Conservation (phyloP, 352 stramenopile species). For the Phytopythium chamaehyphon region DNA sequence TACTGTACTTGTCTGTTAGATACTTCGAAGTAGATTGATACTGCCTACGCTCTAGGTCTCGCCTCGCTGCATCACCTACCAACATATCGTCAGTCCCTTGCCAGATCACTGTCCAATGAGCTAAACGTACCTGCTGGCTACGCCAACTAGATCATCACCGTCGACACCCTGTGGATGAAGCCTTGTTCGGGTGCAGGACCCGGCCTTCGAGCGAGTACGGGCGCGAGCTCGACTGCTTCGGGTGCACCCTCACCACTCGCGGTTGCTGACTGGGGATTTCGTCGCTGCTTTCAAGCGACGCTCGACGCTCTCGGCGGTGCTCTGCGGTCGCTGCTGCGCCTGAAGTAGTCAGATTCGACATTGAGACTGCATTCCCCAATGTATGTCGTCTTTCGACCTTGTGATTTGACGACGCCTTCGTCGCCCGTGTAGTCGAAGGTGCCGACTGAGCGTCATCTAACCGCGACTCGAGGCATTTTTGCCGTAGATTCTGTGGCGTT, state of each 20-base stretch:
- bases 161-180: conserved; percentile 33
- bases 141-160: background rate
- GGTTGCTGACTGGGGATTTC: conserved; percentile 20
- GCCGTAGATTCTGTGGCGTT: conserved; percentile 55
- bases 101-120: too few species aligned
- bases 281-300: conserved; percentile 7
- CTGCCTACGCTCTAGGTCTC: too few species aligned
- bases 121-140: too few species aligned
- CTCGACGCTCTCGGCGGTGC: conserved; percentile 10
- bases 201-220: conserved; percentile 45
- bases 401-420: conserved; percentile 1
- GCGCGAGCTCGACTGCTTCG: conserved; percentile 54
- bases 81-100: too few species aligned
- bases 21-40: too few species aligned
- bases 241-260: conserved; percentile 45
- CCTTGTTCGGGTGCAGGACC: conserved; percentile 46
- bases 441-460: conserved; percentile 12
- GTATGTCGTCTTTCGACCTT: conserved; percentile 33
- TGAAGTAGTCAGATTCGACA: conserved; percentile 3
- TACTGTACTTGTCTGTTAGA: too few species aligned
- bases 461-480: conserved; percentile 65
- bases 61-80: too few species aligned
- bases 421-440: conserved; percentile 5
- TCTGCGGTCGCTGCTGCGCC: conserved; percentile 3
- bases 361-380: conserved; percentile 22